Evolutionary conservation across 164 flowering plant genomes (phyloP), one percentile per base, ranked within the genome.

Genomic region (Vitis labrusca): DNA sequence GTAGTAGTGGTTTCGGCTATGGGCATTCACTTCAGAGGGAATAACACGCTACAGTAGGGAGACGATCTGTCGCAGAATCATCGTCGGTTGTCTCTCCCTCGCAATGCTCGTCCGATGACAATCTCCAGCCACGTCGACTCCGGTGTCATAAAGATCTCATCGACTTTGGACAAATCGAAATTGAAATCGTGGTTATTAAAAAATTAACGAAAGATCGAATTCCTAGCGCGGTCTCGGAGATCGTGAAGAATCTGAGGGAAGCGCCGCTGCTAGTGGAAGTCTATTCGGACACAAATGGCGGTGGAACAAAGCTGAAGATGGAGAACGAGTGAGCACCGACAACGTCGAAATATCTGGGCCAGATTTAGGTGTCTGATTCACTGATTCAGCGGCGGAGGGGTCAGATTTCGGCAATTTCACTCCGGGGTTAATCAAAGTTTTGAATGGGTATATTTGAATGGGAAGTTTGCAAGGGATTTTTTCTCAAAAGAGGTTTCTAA

Each of bases 221-320:
- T 47, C 6, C 32, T 30, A 63, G 69, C 67, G 30, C 89, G 54
- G 85, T 84, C 69, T 68, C 23, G 32, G 86, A 88, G 47, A 85
- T 88, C 63, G 86, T 88, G 19, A 74, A 74, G 80, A 88, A 84
- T 37, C 54, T 88, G 3, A 55, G 61, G 13, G 74, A 80, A 37
- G 81, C 88, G 50, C 89, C 91, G 61, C 54, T 88, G 71, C 52
- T 88, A 11, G 64, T 79, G 8, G 78, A 76, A 5, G 76, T 82
- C 3, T 76, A 54, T 66, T 51, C 48, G 47, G 2, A 53, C 11
- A 63, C 19, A 1, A 44, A 75, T 69, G 32, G 64, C 50, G 15
- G 62, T 9, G 9, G 29, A 10, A 57, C 65, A 47, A 68, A 13
- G 72, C 3, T 77, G 57, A 71, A 65, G 66, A 78, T 77, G 61